Evolutionary conservation across 441 rosid genomes (phyloP), one percentile per base, ranked within the genome.

Genomic region (Erodium trifolium): DNA sequence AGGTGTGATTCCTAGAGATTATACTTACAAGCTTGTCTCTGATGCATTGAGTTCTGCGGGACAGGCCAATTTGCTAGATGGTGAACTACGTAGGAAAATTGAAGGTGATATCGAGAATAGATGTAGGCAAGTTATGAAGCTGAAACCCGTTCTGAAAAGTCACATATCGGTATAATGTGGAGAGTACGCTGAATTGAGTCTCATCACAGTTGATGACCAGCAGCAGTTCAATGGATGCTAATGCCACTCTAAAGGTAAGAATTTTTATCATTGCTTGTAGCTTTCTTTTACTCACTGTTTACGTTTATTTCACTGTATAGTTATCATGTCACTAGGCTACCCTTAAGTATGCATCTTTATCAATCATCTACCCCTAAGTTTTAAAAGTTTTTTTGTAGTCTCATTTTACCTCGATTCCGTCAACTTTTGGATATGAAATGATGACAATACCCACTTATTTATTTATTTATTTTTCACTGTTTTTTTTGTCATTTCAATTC

Each of bases 1-100:
- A 1, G 91, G 96, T 16, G 84, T 86, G 0, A 70, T 85, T 69
- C 95, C 88, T 0, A 81, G 95, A 71, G 96, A 85, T 77, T 86
- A 85, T 67, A 87, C 91, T 1, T 87, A 83, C 78, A 83, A 82
- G 74, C 71, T 88, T 70, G 88, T 90, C 69, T 78, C 82, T 72
- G 86, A 86, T 75, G 83, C 79, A 8, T 29, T 90, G 68, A 69
- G 64, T 65, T 78, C 83, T 3, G 77, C 66, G 10, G 86, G 84
- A 60, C 64, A 76, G 41, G 67, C 35, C 10, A 53, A 29, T 62
- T 73, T 80, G 73, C 71, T 84, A 14, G 83, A 83, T 69, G 79
- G 72, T 16, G 71, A 67, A 67, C 65, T 83, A 29, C 90, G 75
- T 75, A 72, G 72, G 75, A 84, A 70, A 78, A 81, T 86, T 70